These are phyloP conservation scores for Eimeria falciformis DNA, from an alignment of 169 alveolate species.

Conservation along the genomic window DNA sequence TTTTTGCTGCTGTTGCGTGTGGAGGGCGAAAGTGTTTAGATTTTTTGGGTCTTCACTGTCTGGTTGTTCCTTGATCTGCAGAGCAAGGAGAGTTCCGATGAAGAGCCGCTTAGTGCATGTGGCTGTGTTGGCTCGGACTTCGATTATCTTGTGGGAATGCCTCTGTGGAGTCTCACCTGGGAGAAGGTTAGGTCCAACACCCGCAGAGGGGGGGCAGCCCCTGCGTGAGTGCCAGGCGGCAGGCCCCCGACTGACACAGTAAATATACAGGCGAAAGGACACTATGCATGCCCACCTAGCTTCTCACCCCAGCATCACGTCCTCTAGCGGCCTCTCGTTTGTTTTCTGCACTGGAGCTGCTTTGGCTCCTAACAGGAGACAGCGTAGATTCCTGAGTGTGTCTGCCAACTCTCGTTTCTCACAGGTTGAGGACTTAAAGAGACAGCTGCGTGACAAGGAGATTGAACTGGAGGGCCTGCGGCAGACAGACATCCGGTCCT, in stretches of 20 bases:
- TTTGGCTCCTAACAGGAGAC: not conserved
- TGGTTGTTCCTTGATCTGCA: not conserved
- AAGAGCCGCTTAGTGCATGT: constrained; percentile 46
- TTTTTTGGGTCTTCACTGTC: not conserved
- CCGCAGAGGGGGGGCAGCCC: no score
- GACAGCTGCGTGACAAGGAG: constrained; percentile 75
- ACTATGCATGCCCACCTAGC: no score
- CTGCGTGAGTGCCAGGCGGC: no score
- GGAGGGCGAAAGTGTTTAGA: not conserved
- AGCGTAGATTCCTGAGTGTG: not conserved
- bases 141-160: constrained; percentile 97
- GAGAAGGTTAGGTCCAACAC: constrained; percentile 89
- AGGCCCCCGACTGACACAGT: no score
- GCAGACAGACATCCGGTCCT: constrained; percentile 73
- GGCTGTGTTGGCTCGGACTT: constrained; percentile 81
- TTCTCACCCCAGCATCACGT: no score
- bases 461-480: constrained; percentile 71
- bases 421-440: constrained; percentile 77
- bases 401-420: not conserved
- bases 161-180: constrained; percentile 95
- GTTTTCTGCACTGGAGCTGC: not conserved
- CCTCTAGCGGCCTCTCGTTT: no score
- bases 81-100: constrained; percentile 54
- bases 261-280: no score
- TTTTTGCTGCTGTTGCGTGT: not conserved